Percentiles rank a stretch among this genome's conserved stretches.
Evolutionary conservation across 768 basidiomycete species (phyloP).

Genomic region (Termitomyces sp.): DNA sequence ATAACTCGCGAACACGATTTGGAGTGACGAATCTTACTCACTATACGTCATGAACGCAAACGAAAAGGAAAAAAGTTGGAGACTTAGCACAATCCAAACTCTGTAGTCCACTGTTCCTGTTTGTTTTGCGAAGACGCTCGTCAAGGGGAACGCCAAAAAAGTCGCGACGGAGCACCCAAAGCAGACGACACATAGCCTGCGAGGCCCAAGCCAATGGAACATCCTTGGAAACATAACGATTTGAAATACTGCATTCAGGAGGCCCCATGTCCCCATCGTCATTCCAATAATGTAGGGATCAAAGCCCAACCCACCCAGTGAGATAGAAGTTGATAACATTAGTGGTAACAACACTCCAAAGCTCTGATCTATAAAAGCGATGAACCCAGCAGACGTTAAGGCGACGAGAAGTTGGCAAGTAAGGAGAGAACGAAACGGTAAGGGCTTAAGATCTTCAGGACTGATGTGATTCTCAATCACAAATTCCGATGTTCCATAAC

Average conservation of each 20-base stretch:
- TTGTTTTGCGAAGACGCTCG: constrained; percentile 24
- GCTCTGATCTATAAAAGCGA: constrained; percentile 37
- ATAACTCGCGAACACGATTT: background rate
- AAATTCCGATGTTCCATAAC: constrained; percentile 1
- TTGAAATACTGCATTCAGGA: constrained; percentile 30
- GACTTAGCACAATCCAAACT: constrained; percentile 26
- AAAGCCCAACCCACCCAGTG: constrained; percentile 36
- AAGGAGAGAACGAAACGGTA: constrained; percentile 15
- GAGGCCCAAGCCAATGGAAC: constrained; percentile 27
- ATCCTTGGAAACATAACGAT: constrained; percentile 25
- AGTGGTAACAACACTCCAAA: constrained; percentile 35
- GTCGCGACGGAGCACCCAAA: constrained; percentile 21
- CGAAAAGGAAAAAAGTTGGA: constrained; percentile 16
- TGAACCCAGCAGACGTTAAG: constrained; percentile 29
- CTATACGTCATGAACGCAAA: constrained; percentile 30
- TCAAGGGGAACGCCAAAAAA: constrained; percentile 30
- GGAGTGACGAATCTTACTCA: constrained; percentile 13
- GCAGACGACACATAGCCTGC: constrained; percentile 25
- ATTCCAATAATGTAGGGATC: constrained; percentile 36
- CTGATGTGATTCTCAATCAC: constrained; percentile 9
- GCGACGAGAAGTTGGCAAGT: constrained; percentile 31
- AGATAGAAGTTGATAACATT: constrained; percentile 37
- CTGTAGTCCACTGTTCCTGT: constrained; percentile 18
- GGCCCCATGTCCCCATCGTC: constrained; percentile 28
- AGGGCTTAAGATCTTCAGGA: constrained; percentile 14